Evolutionary conservation across 164 flowering plant genomes (phyloP).

Genomic region (Nymphaea thermarum): DNA sequence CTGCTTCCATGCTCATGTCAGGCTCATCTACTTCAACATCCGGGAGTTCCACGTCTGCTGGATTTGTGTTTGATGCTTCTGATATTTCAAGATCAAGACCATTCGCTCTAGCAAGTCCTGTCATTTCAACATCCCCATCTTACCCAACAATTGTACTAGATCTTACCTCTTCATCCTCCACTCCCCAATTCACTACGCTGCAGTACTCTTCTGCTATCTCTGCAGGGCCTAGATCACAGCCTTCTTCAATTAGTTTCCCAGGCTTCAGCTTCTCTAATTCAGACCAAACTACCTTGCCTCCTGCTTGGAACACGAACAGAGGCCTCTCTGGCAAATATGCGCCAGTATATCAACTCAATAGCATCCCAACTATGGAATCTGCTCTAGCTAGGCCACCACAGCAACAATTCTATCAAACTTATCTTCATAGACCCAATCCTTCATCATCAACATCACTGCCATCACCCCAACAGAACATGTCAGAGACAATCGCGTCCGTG

Average conservation of each 20-base stretch:
- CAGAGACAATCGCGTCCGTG: slow-evolving; percentile 56
- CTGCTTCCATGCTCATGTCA: slow-evolving; percentile 65
- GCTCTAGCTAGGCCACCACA: slow-evolving; percentile 23
- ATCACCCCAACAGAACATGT: slow-evolving; percentile 10
- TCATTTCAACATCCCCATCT: slow-evolving; percentile 40
- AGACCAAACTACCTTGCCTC: slow-evolving; percentile 19
- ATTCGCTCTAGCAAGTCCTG: slow-evolving; percentile 43
- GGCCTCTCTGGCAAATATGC: slow-evolving; percentile 32
- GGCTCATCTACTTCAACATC: slow-evolving; percentile 31
- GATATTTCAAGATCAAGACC: slow-evolving; percentile 37
- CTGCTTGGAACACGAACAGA: not conserved
- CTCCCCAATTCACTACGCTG: slow-evolving; percentile 10
- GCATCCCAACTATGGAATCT: slow-evolving; percentile 19
- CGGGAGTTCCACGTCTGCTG: slow-evolving; percentile 31
- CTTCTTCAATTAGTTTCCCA: slow-evolving; percentile 22
- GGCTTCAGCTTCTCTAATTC: slow-evolving; percentile 43
- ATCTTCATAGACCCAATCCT: slow-evolving; percentile 23
- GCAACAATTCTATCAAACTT: slow-evolving; percentile 32
- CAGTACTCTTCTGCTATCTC: slow-evolving; percentile 9
- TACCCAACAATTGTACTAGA: slow-evolving; percentile 87
- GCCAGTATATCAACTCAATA: slow-evolving; percentile 16
- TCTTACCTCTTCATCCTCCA: slow-evolving; percentile 49
- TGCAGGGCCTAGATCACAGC: slow-evolving; percentile 19
- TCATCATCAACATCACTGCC: slow-evolving; percentile 7
- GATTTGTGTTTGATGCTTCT: slow-evolving; percentile 45